Percentiles rank a stretch among this genome's conserved stretches.
Evolutionary conservation across 116 monocot species (phyloP).

Genomic region (Papilionanthe hybrid): DNA sequence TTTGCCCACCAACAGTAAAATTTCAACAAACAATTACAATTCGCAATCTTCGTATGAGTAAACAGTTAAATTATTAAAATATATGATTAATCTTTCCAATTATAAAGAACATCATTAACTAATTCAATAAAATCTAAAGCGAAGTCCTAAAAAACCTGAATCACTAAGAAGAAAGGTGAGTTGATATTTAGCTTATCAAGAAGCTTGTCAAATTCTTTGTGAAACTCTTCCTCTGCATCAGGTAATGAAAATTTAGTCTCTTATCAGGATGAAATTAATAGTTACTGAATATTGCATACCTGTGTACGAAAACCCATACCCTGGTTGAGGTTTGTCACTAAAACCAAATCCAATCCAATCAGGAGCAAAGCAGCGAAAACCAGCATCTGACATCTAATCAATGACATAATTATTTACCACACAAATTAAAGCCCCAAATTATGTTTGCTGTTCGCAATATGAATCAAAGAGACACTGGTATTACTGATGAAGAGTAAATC

Average conservation of each 20-base stretch:
- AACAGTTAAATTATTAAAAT: neutral
- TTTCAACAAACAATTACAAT: constrained; percentile 3
- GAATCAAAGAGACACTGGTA: neutral
- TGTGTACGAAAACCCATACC: constrained; percentile 82
- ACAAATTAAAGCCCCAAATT: neutral
- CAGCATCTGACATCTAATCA: constrained; percentile 75
- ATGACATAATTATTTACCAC: constrained; percentile 8
- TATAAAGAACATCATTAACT: neutral
- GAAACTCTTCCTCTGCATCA: constrained; percentile 86
- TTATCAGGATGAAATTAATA: constrained; percentile 2
- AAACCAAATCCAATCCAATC: constrained; percentile 99
- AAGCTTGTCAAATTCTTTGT: constrained; percentile 77
- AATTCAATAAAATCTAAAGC: neutral
- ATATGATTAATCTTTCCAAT: neutral
- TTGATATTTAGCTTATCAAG: constrained; percentile 53
- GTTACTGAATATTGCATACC: constrained; percentile 31
- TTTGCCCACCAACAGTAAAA: neutral
- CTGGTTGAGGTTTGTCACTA: constrained; percentile 95
- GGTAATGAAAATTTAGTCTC: neutral
- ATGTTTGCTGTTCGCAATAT: neutral
- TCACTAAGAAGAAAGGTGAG: constrained; percentile 76
- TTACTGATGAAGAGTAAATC: neutral
- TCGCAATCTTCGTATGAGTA: neutral
- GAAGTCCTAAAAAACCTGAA: constrained; percentile 47
- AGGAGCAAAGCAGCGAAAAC: constrained; percentile 94